Evolutionary conservation across 768 basidiomycete species (phyloP), one percentile per base, ranked within the genome.

Genomic region (Infundibulicybe gibba): DNA sequence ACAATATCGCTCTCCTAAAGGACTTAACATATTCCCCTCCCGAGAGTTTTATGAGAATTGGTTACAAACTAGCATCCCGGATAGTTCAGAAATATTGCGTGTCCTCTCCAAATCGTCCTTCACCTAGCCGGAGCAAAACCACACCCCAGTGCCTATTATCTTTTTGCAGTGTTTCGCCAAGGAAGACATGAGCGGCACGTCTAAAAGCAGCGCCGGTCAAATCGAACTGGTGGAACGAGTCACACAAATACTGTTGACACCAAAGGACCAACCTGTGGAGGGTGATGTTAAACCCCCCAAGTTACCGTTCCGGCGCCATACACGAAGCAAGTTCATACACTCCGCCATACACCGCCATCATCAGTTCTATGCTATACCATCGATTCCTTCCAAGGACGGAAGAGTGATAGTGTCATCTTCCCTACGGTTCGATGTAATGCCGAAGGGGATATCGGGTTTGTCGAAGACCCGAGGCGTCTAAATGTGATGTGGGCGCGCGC

Each of bases 401-500:
- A 86, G 56, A 79, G 76, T 49, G 84, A 87, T 50, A 69, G 86
- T 40, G 69, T 86, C 39, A 73, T 87, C 19, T 83, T 84, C 56
- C 77, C 80, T 0, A 76, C 80, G 3, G 84, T 86, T 12, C 74
- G 83, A 10, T 78, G 75, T 53, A 86, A 87, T 52, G 68, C 54
- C 14, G 68, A 75, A 34, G 67, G 70, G 0, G 83, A 86, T 40
- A 78, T 86, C 40, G 83, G 84, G 5, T 87, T 86, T 51, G 63
- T 85, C 31, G 80, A 80, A 19, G 82, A 84, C 59, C 71, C 66
- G 40, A 65, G 82, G 46, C 56, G 82, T 51, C 58, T 83, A 54
- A 84, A 87, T 54, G 84, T 87, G 6, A 82, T 82, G 69, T 86
- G 83, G 84, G n/a, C 85, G 12, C 64, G 85, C 1, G 80, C 83